Evolutionary conservation across 1,284 basidiomycete species (phyloP), one percentile per base, ranked within the genome.

Genomic region (Ganoderma meredithae): DNA sequence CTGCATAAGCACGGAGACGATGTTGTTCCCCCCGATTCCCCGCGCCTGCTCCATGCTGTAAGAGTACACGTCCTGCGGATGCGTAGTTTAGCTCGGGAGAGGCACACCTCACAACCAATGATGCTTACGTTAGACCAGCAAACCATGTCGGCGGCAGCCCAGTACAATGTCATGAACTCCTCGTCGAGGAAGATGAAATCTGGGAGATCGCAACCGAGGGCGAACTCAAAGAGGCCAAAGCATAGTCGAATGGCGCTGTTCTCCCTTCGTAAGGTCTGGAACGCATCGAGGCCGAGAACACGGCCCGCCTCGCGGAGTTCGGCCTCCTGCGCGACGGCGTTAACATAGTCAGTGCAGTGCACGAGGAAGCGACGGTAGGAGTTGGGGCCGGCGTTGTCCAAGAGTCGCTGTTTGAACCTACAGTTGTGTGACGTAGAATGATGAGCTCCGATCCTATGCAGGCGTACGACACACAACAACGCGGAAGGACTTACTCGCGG

Each of bases 391-490:
- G 83, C 81, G 39, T 78, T 76, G 64, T 81, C 79, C 62, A 84
- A 70, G 69, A 88, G 81, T 41, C 88, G 83, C 47, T 78, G 78
- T 58, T 85, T 81, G 77, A 90, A 90, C 65, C 89, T 89, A 67
- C 15, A 67, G 36, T 60, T 22, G 41, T 58, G 10, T 27, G 22
- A 58, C 55, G 55, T 58, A 36, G 55, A 58, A 58, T 60, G 55
- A 68, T 55, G 58, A 60, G 58, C 44, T 62, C 25, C 31, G 9
- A 52, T 43, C 22, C 39, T 25, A 64, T 55, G 25, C 43, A 43
- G 27, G 44, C 41, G 58, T 55, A 31, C 36, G 58, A 43, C 25
- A 6, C 19, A 39, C 39, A 6, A 39, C n/a, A 31, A 13, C 25
- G 7, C 12, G 49, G 36, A 62, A 39, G 25, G 15, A 73, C 79